Evolutionary conservation across 352 stramenopile genomes (phyloP), one percentile per base, ranked within the genome.

Genomic region (Phytopythium helicoides): DNA sequence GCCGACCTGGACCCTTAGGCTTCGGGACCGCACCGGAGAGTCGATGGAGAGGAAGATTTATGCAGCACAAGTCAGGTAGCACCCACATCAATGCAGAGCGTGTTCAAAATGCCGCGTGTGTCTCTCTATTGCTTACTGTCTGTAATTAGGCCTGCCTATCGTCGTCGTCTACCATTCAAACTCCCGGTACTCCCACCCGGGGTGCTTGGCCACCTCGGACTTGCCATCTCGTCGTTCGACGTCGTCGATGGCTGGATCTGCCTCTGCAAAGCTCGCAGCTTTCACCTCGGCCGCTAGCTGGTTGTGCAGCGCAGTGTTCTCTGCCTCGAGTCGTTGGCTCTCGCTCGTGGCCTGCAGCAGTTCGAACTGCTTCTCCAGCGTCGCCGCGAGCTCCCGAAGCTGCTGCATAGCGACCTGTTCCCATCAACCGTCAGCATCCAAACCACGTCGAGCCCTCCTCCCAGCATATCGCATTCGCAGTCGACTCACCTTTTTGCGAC

Each of bases 1-100:
- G 57, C 76, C 44, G 76, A 58, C 56, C 64, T 93, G 53, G 76
- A 89, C 58, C 82, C 82, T 35, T 90, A 82, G 58, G 36, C 41
- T n/a, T n/a, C n/a, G n/a, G n/a, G n/a, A n/a, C n/a, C n/a, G n/a
- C n/a, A n/a, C n/a, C n/a, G n/a, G n/a, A n/a, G n/a, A n/a, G n/a
- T n/a, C n/a, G n/a, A n/a, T n/a, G n/a, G n/a, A n/a, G n/a, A n/a
- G n/a, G n/a, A n/a, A n/a, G n/a, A n/a, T n/a, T n/a, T n/a, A n/a
- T n/a, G n/a, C n/a, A n/a, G n/a, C n/a, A n/a, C n/a, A n/a, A n/a
- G n/a, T n/a, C n/a, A n/a, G n/a, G n/a, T n/a, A n/a, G n/a, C n/a
- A n/a, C n/a, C n/a, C 28, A 33, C 5, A 33, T 33, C 28, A 33
- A 33, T 33, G 28, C 28, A 33, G 9, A 33, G 28, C 28, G 28